These are phyloP conservation scores for Hemerocallis citrina DNA, from an alignment of 106 monocot genomes.

Conservation along the genomic window DNA sequence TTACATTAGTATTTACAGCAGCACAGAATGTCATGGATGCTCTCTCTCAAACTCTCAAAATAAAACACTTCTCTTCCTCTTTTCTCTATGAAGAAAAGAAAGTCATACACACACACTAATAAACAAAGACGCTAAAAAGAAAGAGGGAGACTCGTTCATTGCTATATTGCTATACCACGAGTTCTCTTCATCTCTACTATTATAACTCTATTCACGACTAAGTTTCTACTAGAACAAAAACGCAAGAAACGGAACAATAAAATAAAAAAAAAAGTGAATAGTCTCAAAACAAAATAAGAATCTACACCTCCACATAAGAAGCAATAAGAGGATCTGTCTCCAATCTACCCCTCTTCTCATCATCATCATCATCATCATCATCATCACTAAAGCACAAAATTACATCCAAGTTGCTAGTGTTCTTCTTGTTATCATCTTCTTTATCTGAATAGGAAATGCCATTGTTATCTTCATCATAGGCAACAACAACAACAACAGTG, in stretches of 20 bases:
- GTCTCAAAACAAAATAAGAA: not conserved
- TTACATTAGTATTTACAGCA: not conserved
- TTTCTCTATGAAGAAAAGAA: not conserved
- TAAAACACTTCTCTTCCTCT: not conserved
- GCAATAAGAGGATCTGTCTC: constrained; percentile 28
- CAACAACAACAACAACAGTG: not conserved
- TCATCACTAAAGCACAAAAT: constrained; percentile 8
- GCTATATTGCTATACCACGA: not conserved
- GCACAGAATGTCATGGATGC: not conserved
- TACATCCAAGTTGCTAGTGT: constrained; percentile 5
- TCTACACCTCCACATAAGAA: not conserved
- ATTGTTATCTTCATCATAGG: too few relatives aligned
- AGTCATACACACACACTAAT: too few relatives aligned
- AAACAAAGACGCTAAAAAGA: too few relatives aligned
- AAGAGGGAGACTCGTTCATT: not conserved
- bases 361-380: constrained; percentile 1
- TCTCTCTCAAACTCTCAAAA: not conserved
- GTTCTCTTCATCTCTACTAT: too few relatives aligned
- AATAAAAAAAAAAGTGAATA: not conserved
- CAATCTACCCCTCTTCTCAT: constrained; percentile 2
- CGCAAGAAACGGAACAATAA: not conserved
- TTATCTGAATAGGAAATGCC: not conserved
- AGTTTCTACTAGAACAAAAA: not conserved
- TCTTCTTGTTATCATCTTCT: constrained; percentile 1
- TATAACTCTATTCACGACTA: too few relatives aligned